Percentiles rank a stretch among this genome's conserved stretches.
These are phyloP conservation scores for Boletus speciosus DNA, from an alignment of 768 basidiomycete species.

Conservation along the genomic window DNA sequence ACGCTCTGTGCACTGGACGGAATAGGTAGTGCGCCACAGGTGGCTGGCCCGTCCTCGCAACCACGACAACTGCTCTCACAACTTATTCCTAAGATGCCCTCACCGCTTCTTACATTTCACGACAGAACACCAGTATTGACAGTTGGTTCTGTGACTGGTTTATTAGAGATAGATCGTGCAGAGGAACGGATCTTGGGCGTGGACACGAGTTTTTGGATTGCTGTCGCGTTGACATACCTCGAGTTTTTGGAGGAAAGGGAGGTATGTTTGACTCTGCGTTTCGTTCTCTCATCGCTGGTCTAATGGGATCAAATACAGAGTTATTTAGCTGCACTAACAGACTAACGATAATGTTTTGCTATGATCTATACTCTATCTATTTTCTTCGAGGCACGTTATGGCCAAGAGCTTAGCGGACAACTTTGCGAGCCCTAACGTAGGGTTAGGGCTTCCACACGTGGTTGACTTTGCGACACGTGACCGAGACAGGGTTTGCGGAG, in stretches of 20 bases:
- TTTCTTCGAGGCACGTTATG: neutral
- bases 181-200: conserved; percentile 62
- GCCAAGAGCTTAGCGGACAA: no score
- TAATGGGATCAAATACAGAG: conserved; percentile 37
- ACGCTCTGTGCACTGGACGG: conserved; percentile 38
- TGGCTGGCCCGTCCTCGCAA: conserved; percentile 21
- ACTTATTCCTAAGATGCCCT: conserved; percentile 29
- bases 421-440: neutral
- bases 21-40: conserved; percentile 14
- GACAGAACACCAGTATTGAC: conserved; percentile 69
- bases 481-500: conserved; percentile 17
- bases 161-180: conserved; percentile 58
- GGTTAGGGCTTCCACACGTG: conserved; percentile 19
- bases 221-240: conserved; percentile 68
- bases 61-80: conserved; percentile 19
- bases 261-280: conserved; percentile 40
- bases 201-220: conserved; percentile 75
- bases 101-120: conserved; percentile 61
- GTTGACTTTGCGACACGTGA: conserved; percentile 30
- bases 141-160: conserved; percentile 53
- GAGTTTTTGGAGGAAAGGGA: conserved; percentile 78
- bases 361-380: conserved; percentile 8
- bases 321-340: conserved; percentile 52
- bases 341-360: conserved; percentile 26
- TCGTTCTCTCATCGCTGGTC: neutral